Conservation (phyloP, 139 green algal species). For the Tetradesmus obliquus region DNA sequence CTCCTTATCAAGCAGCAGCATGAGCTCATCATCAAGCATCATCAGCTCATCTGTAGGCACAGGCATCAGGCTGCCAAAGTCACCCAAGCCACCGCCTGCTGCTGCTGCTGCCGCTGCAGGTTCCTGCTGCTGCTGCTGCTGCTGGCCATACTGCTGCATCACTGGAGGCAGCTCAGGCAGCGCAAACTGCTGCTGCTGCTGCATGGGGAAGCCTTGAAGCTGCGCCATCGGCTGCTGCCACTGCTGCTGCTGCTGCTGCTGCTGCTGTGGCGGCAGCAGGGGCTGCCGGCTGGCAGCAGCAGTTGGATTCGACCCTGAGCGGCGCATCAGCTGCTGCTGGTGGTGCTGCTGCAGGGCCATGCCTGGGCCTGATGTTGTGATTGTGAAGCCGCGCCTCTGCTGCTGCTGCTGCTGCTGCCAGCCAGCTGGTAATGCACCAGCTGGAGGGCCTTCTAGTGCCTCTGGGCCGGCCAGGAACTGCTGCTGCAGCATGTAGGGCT, state of each 20-base stretch:
- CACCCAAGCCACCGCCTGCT: neutral
- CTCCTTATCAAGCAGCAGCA: neutral
- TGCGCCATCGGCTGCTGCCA: neutral
- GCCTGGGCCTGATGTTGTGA: neutral
- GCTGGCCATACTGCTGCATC: constrained; percentile 5
- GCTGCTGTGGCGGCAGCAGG: neutral
- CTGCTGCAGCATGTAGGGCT: neutral
- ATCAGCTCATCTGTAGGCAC: neutral
- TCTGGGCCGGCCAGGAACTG: neutral
- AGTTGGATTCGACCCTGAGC: neutral
- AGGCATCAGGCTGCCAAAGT: neutral
- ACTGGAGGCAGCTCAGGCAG: neutral
- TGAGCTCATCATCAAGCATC: constrained; percentile 10
- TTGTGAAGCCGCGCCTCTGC: neutral
- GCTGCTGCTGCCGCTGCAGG: neutral
- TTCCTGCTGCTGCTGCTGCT: constrained; percentile 23
- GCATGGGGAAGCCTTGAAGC: neutral
- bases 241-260: constrained; percentile 11
- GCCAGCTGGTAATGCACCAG: neutral
- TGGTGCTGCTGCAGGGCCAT: constrained; percentile 1
- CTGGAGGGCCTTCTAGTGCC: neutral
- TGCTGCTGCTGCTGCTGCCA: neutral
- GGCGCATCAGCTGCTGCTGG: constrained; percentile 17
- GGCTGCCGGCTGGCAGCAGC: neutral
- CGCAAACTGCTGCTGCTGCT: constrained; percentile 20